A percentile compares a stretch with the other conserved stretches of the same genome.
phyloP scores from a whole-genome alignment of 1,139 yeast species.

The Scheffersomyces lignicola region DNA sequence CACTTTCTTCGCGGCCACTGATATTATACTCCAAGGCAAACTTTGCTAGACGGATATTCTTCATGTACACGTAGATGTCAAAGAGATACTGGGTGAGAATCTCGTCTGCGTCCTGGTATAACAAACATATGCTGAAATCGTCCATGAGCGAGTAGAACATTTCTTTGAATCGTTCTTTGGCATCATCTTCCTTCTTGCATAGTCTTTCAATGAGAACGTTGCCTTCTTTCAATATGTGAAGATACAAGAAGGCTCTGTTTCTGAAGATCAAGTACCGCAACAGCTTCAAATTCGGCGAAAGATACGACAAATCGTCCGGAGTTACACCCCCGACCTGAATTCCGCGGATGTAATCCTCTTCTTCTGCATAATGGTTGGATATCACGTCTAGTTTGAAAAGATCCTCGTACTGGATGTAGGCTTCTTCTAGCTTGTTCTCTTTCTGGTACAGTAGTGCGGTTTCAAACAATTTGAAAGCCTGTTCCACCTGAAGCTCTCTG shows the following conservation, averaged over 20 bases:
- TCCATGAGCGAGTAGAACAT: slow-evolving; percentile 49
- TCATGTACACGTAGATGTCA: slow-evolving; percentile 50
- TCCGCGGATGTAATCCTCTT: slow-evolving; percentile 38
- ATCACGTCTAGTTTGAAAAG: slow-evolving; percentile 71
- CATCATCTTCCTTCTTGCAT: slow-evolving; percentile 5
- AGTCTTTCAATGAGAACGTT: slow-evolving; percentile 7
- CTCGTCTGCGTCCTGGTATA: slow-evolving; percentile 66
- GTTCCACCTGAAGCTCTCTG: slow-evolving; percentile 83
- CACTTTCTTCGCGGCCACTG: slow-evolving; percentile 47
- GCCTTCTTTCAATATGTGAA: slow-evolving; percentile 41
- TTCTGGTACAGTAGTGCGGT: slow-evolving; percentile 66
- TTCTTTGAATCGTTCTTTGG: slow-evolving; percentile 16
- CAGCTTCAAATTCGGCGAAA: slow-evolving; percentile 71
- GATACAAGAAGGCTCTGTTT: slow-evolving; percentile 74
- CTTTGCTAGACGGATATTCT: slow-evolving; percentile 53
- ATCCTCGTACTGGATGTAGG: slow-evolving; percentile 58
- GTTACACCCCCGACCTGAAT: slow-evolving; percentile 38
- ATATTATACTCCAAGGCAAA: slow-evolving; percentile 65
- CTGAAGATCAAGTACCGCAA: slow-evolving; percentile 77
- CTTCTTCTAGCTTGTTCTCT: slow-evolving; percentile 42
- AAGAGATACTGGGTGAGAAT: slow-evolving; percentile 47
- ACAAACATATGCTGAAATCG: slow-evolving; percentile 54
- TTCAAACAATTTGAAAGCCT: slow-evolving; percentile 76
- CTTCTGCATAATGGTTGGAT: slow-evolving; percentile 49
- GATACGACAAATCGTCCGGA: slow-evolving; percentile 42